Conservation (phyloP, 257 asterid species). For the Mentha longifolia region DNA sequence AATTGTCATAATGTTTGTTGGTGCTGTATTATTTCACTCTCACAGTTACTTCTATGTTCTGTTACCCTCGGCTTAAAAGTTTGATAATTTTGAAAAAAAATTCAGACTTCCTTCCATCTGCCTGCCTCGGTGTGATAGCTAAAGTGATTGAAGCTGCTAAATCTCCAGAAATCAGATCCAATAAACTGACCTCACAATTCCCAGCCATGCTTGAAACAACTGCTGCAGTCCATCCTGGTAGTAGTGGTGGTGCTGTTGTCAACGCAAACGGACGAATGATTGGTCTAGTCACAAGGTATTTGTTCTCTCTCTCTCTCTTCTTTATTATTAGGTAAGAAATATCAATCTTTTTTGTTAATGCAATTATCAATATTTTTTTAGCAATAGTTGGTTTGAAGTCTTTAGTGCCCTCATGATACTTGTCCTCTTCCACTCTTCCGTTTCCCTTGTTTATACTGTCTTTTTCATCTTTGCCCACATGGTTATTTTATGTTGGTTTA, state of each 20-base stretch:
- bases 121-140: constrained; percentile 82
- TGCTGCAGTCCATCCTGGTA: constrained; percentile 99
- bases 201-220: constrained; percentile 99
- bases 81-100: constrained; percentile 18
- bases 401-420: not conserved
- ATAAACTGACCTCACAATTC: constrained; percentile 38
- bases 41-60: not conserved
- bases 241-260: constrained; percentile 98
- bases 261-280: constrained; percentile 80
- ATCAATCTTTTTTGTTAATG: not conserved
- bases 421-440: not conserved
- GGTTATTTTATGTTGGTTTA: constrained; percentile 13
- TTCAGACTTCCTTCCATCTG: constrained; percentile 87
- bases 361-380: constrained; percentile 4
- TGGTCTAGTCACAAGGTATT: constrained; percentile 98
- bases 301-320: not conserved
- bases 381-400: not conserved
- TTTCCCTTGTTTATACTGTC: not conserved
- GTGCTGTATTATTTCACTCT: not conserved
- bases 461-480: not conserved
- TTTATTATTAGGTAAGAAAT: not conserved
- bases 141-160: constrained; percentile 81
- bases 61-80: not conserved
- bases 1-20: not conserved
- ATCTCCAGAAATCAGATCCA: constrained; percentile 39